These are phyloP conservation scores for Fermentozyma sake DNA, from an alignment of 1,139 yeast species.

Conservation along the genomic window DNA sequence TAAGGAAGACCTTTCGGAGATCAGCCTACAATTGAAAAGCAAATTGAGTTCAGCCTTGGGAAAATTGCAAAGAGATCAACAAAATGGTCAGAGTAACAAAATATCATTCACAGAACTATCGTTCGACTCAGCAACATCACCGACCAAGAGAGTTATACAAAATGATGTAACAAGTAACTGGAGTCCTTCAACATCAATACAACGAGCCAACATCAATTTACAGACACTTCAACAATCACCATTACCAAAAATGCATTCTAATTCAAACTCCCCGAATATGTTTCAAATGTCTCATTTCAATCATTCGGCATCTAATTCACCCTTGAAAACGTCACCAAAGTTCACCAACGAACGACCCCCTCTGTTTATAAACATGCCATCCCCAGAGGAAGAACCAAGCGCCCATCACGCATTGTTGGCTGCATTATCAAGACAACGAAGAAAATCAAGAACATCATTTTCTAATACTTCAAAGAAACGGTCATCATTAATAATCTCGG, in stretches of 20 bases:
- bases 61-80: conserved; percentile 25
- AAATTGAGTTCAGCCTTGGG: conserved; percentile 39
- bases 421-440: conserved; percentile 30
- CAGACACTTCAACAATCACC: conserved; percentile 39
- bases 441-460: conserved; percentile 18
- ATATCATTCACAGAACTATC: conserved; percentile 31
- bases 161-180: conserved; percentile 11
- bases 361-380: conserved; percentile 17
- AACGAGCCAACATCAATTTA: conserved; percentile 31
- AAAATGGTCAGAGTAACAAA: conserved; percentile 14
- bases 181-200: conserved; percentile 20
- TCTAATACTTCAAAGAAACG: conserved; percentile 9
- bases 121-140: conserved; percentile 27
- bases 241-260: conserved; percentile 8
- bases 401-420: conserved; percentile 44
- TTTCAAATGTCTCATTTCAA: conserved; percentile 4
- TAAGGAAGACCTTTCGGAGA: conserved; percentile 34
- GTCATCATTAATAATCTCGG: conserved; percentile 4
- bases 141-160: conserved; percentile 18
- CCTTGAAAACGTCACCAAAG: conserved; percentile 23
- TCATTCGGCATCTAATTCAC: conserved; percentile 6
- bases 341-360: conserved; percentile 10
- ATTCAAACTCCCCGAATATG: conserved; percentile 3
- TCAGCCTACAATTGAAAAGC: conserved; percentile 35
- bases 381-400: conserved; percentile 38